Evolutionary conservation across 176 grass and related monocot species (phyloP).

Genomic region (Aegilops longissima): DNA sequence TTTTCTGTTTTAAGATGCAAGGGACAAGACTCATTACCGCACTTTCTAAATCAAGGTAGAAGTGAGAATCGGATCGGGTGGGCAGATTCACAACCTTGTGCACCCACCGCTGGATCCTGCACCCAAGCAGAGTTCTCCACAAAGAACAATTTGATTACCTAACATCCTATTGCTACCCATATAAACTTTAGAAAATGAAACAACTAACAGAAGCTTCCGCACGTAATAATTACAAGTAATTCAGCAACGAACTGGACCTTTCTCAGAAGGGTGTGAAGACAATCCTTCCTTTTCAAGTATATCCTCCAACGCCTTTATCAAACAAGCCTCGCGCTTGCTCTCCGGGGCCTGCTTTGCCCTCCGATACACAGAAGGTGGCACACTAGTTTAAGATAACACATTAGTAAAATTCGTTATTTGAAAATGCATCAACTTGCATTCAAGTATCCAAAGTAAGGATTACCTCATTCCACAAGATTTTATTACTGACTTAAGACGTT

Average conservation of each 20-base stretch:
- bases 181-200: not conserved
- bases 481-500: slow-evolving; percentile 86
- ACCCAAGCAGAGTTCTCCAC: not conserved
- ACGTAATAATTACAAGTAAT: slow-evolving; percentile 1
- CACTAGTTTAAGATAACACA: slow-evolving; percentile 48
- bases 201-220: not conserved
- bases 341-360: slow-evolving; percentile 84
- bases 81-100: not conserved
- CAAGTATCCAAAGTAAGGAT: slow-evolving; percentile 37
- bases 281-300: slow-evolving; percentile 98
- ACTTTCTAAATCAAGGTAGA: not conserved
- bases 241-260: slow-evolving; percentile 58
- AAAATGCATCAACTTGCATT: not conserved
- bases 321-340: slow-evolving; percentile 69
- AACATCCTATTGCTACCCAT: not conserved
- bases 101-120: not conserved
- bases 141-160: not conserved
- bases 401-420: slow-evolving; percentile 30
- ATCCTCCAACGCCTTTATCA: slow-evolving; percentile 81
- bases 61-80: not conserved
- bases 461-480: slow-evolving; percentile 90
- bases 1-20: slow-evolving; percentile 10
- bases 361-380: slow-evolving; percentile 82
- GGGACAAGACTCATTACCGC: not conserved
- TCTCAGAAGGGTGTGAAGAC: slow-evolving; percentile 85